Evolutionary conservation across 2,329 filamentous ascomycete genomes (phyloP), one percentile per base, ranked within the genome.

Genomic region (Chrysosporium queenslandicum): DNA sequence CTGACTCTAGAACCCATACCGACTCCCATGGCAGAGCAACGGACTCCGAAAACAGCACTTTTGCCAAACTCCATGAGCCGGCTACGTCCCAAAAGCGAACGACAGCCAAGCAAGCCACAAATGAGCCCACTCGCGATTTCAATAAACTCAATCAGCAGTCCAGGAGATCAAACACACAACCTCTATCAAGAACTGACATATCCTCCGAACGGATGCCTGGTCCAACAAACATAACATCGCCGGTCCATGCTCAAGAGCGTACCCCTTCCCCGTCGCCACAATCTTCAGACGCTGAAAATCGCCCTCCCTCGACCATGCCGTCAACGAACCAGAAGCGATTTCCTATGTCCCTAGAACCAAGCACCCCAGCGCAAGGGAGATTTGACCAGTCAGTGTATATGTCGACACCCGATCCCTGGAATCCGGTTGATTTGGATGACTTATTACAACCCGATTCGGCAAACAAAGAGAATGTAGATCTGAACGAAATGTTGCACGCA

Each of bases 251-350:
- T 18, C 39, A 63, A 23, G 61, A 63, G 52, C 61, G 58, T 11
- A 78, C 80, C 0, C 82, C 81, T 0, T 86, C 83, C 0, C 77
- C 78, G 16, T 86, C 85, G 1, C 83, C 83, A 0, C 85, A 87
- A 59, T 84, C 85, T 1, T 90, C 86, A 0, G 84, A 92, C 63
- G 85, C 84, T 0, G 87, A 92, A 66, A 91, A 91, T 59, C 81
- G 79, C 45, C 85, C 85, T 0, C 86, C 86, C 0, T 86, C 84
- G 1, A 81, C 82, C 4, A 79, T 75, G 50, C 78, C 77, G 1
- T 72, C 76, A 2, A 73, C 72, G 49, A 74, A 70, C 56, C 61
- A 69, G 20, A 69, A 65, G 16, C 64, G 62, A 2, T 63, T 62
- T 11, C 66, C 68, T 39, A 63, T 73, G 3, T 70, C 74, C 4